Evolutionary conservation across 2,329 filamentous ascomycete species (phyloP).

Genomic region (Aspergillus neotritici): DNA sequence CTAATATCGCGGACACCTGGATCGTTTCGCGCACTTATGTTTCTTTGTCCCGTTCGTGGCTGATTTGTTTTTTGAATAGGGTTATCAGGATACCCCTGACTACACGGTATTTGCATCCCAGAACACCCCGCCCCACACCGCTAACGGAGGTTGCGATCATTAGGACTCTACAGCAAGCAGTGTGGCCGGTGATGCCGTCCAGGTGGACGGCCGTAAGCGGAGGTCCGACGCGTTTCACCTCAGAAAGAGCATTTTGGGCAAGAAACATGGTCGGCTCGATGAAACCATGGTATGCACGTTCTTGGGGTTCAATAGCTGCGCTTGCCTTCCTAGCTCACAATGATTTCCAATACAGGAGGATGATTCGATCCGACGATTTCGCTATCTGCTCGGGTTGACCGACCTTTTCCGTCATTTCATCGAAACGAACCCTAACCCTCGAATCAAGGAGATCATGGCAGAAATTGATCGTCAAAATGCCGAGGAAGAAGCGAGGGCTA

Average conservation of each 20-base stretch:
- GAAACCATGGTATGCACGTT: slow-evolving; percentile 70
- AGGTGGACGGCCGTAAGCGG: slow-evolving; percentile 71
- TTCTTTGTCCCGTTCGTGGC: slow-evolving; percentile 5
- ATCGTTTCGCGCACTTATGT: not conserved
- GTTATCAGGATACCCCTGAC: slow-evolving; percentile 56
- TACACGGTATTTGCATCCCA: slow-evolving; percentile 48
- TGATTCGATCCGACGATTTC: slow-evolving; percentile 88
- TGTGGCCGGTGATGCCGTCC: slow-evolving; percentile 65
- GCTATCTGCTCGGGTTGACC: slow-evolving; percentile 88
- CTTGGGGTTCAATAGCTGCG: not conserved
- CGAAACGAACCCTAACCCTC: slow-evolving; percentile 91
- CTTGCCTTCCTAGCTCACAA: slow-evolving; percentile 10
- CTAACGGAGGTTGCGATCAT: not conserved
- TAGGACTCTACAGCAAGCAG: slow-evolving; percentile 73
- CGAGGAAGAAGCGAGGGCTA: slow-evolving; percentile 61
- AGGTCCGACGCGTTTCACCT: slow-evolving; percentile 83
- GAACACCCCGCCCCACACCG: not conserved
- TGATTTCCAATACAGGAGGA: slow-evolving; percentile 61
- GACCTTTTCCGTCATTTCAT: slow-evolving; percentile 99
- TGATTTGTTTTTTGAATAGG: slow-evolving; percentile 26
- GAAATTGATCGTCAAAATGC: slow-evolving; percentile 93
- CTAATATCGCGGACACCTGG: not conserved
- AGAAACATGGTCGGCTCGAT: slow-evolving; percentile 86
- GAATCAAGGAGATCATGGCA: slow-evolving; percentile 85
- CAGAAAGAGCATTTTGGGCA: slow-evolving; percentile 86